These are phyloP conservation scores for Uronychia binucleata DNA, from an alignment of 73 alveolate genomes.

Conservation along the genomic window DNA sequence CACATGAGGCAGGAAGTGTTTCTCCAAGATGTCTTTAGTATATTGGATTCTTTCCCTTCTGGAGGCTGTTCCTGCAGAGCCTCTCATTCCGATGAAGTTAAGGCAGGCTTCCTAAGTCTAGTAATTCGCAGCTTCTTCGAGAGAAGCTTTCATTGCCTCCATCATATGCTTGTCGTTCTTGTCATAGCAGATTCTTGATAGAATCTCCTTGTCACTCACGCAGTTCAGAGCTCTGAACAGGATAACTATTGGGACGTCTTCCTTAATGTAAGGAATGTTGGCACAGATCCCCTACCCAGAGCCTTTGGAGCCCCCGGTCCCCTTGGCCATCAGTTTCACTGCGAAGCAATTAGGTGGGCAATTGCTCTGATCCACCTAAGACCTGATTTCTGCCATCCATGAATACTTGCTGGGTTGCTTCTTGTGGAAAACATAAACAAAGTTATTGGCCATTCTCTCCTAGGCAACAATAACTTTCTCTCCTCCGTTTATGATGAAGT, in stretches of 20 bases:
- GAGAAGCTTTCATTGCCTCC: constrained; percentile 87
- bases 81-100: constrained; percentile 95
- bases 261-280: constrained; percentile 87
- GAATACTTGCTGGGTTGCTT: constrained; percentile 90
- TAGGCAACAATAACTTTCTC: constrained; percentile 98
- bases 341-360: constrained; percentile 77
- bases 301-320: constrained; percentile 54
- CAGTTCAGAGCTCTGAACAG: constrained; percentile 95
- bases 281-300: constrained; percentile 85
- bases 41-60: constrained; percentile 75
- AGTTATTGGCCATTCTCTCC: constrained; percentile 98
- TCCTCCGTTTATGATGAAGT: constrained; percentile 97
- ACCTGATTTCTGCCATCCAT: constrained; percentile 90
- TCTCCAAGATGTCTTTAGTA: constrained; percentile 91
- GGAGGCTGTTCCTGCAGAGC: constrained; percentile 73
- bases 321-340: constrained; percentile 63
- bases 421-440: constrained; percentile 94
- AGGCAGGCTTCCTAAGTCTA: constrained; percentile 88
- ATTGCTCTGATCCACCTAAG: constrained; percentile 72
- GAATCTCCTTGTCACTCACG: constrained; percentile 90
- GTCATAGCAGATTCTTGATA: constrained; percentile 90
- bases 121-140: constrained; percentile 76
- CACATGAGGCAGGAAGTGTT: constrained; percentile 98
- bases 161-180: constrained; percentile 84
- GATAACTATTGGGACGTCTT: constrained; percentile 90